Evolutionary conservation across 192 early-diverging fungal genomes (phyloP), one percentile per base, ranked within the genome.

Genomic region (Tieghemiomyces parasiticus): DNA sequence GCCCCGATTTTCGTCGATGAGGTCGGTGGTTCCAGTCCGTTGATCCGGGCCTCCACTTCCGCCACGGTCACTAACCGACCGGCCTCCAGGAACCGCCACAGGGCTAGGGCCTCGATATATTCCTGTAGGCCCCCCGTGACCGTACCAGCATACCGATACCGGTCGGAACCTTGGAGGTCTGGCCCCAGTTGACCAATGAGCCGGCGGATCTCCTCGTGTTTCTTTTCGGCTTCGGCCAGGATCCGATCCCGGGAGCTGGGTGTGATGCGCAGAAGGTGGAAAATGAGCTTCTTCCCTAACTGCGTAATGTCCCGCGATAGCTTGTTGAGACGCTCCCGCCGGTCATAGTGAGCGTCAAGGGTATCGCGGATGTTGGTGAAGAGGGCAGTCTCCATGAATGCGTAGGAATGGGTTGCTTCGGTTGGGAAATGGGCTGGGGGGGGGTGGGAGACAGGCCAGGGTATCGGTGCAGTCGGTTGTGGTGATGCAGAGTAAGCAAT

Each of bases 281-380:
- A 78, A 8, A 78, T 71, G 0, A 78, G 69, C 33, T 74, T 74
- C 59, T 78, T 78, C 61, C 72, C 72, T 14, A 69, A 61, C 12
- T 68, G 69, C 0, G 73, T 78, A 16, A 78, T 69, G 48, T 78
- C 76, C 3, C 76, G 67, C n/a, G 75, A 74, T 22, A 61, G 65
- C 49, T 74, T 74, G 64, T 74, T 71, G 2, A 77, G 46, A 2
- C 75, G 71, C 49, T 77, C 75, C 38, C 75, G 69, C 31, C 69
- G 72, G 64, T 77, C 75, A 60, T 77, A 63, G 65, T 77, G 74
- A 10, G 62, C 44, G 30, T 72, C 74, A 10, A 72, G 56, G 0
- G 62, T 54, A 44, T 75, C 66, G 16, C 70, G 65, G 61, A 66
- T 65, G 10, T 46, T n/a, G 0, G 44, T 38, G 53, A 71, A 74